Conservation (phyloP, 768 basidiomycete genomes). For the Candolleomyces aberdarensis region DNA sequence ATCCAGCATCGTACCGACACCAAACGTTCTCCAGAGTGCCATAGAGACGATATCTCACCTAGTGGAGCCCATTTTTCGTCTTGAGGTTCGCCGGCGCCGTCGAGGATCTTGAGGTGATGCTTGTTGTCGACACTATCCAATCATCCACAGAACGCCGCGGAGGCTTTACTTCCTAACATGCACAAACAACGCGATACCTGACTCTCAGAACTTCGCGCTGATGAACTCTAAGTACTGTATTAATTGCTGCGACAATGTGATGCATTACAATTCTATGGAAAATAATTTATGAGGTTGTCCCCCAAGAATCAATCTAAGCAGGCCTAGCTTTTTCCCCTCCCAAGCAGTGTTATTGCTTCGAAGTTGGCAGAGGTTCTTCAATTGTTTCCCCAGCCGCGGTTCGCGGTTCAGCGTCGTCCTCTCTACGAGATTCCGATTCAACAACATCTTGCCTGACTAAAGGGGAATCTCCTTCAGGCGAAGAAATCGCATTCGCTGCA, state of each 20-base stretch:
- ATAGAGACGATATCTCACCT: slow-evolving; percentile 50
- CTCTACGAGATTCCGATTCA: no score
- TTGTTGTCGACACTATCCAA: slow-evolving; percentile 8
- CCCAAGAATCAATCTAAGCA: no score
- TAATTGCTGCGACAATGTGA: no score
- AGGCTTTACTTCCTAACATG: slow-evolving; percentile 2
- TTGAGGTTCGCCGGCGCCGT: slow-evolving; percentile 47
- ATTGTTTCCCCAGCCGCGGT: no score
- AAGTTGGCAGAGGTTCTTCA: no score
- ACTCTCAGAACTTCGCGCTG: background rate
- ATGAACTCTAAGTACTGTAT: background rate
- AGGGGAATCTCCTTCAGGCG: no score
- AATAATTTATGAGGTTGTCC: no score
- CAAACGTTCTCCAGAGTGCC: slow-evolving; percentile 17
- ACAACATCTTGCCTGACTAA: no score
- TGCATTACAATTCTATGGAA: no score
- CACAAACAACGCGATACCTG: slow-evolving; percentile 3
- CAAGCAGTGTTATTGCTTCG: no score
- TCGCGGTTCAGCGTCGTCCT: no score
- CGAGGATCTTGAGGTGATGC: slow-evolving; percentile 38
- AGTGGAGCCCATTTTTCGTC: slow-evolving; percentile 74
- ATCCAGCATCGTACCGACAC: slow-evolving; percentile 12
- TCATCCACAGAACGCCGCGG: slow-evolving; percentile 1
- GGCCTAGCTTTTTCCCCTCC: no score
- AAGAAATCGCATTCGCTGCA: background rate